Base-by-base conservation (phyloP, 768 basidiomycete species). In the Boletus reticulatus region DNA sequence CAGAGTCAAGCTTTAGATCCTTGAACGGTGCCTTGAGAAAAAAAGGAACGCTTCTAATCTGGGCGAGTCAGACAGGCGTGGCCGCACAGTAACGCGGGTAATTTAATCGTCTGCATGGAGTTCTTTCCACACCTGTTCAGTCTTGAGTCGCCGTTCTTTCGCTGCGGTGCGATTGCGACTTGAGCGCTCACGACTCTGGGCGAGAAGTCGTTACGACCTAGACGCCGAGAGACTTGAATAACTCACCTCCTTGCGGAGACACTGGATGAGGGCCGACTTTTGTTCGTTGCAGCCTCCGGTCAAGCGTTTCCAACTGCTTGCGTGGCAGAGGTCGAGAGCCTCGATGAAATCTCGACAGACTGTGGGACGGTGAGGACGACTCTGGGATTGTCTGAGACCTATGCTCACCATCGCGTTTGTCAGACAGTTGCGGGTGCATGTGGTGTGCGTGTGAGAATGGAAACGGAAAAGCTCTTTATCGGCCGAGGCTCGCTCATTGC, bases 261-360 rank as follows among this genome's bases (percentile, higher is more conserved):
- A 92, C 51, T 75, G 73, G 63, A 88, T 89, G 62, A 92, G 74
- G 43, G 82, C 79, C 52, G 82, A 75, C 72, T 92, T 92, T 49
- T 79, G 76, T 54, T 65, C 73, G 64, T 92, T 92, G 68, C 89
- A 92, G 17, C 77, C 80, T 20, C 89, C 89, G 1, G 84, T 80
- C 57, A 87, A 78, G 58, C 83, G 82, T 24, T 79, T 78, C 85
- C 86, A 89, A 52, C 68, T 76, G 63, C 75, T 80, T 19, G 74
- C 67, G 64, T 92, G 89, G 65, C 89, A 92, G 45, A 78, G 73
- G 48, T 90, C 81, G 24, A 92, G 82, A 3, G 89, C 89, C 60
- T 89, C 74, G 52, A 92, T 88, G 65, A 92, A 85, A 17, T 89
- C 88, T 64, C 76, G 81, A 76, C 89, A 92, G 37, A 76, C 89